These are phyloP conservation scores for Parsonsia alboflavescens DNA, from an alignment of 257 asterid species.

Conservation along the genomic window DNA sequence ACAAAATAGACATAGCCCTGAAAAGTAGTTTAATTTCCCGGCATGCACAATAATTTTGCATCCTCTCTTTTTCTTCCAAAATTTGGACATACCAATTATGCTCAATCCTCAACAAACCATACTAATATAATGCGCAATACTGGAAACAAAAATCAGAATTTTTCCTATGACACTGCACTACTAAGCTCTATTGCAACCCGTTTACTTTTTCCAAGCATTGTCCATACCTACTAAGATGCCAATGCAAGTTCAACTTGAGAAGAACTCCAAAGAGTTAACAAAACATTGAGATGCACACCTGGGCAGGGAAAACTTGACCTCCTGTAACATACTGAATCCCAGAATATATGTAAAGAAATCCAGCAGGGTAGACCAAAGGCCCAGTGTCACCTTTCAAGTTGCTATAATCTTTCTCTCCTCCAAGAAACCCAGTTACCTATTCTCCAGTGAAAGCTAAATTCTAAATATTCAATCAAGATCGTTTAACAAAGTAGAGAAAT, in stretches of 20 bases:
- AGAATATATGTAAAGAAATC: slow-evolving; percentile 85
- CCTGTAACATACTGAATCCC: slow-evolving; percentile 76
- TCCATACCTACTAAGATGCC: not conserved
- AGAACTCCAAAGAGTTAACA: not conserved
- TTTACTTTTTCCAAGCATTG: not conserved
- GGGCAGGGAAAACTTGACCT: slow-evolving; percentile 75
- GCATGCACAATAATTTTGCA: not conserved
- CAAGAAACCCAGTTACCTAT: slow-evolving; percentile 75
- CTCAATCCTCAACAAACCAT: too few relatives aligned
- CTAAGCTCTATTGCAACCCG: not conserved
- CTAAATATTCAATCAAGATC: not conserved
- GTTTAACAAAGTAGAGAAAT: not conserved
- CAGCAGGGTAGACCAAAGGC: slow-evolving; percentile 96
- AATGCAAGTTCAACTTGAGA: not conserved
- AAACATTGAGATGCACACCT: slow-evolving; percentile 36
- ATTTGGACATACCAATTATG: not conserved
- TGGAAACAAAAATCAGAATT: not conserved
- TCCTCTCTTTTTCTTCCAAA: not conserved
- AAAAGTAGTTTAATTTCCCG: not conserved
- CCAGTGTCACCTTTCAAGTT: slow-evolving; percentile 94
- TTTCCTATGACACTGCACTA: not conserved
- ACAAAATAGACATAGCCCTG: not conserved
- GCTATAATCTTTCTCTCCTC: slow-evolving; percentile 89
- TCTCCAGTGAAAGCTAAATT: not conserved
- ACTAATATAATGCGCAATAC: not conserved